Base-by-base conservation (phyloP, 106 monocot species). In the Chionographis japonica region DNA sequence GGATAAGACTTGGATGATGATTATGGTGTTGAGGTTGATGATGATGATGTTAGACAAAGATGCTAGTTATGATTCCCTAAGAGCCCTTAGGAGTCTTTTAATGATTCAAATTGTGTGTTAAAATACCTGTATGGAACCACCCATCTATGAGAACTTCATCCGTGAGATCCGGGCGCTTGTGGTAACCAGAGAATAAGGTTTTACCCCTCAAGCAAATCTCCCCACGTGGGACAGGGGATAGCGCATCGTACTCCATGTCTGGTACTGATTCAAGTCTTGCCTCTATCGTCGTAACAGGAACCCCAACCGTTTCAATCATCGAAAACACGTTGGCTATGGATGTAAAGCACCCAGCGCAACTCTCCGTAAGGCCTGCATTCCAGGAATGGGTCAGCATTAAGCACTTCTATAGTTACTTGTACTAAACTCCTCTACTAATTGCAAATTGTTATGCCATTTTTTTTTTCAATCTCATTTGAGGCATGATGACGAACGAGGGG, bases 191-290 rank as follows among this genome's bases (percentile, higher is more conserved):
- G 75, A 97, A 97, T 46, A 97, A 75, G 41, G 89, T 89, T 62
- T 68, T 69, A 1, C 97, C 97, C 77, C 97, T 88, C 72, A 97
- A 61, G 71, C 92, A 97, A 66, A 97, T 87, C 74, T 97, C 97
- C 60, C 97, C 97, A 16, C 83, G 86, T 15, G 95, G 86, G 42
- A 69, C 40, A n/a, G 69, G 8, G 11, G 95, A 92, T 54, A 92
- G 84, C 4, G 95, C 91, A 76, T 97, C 84, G 41, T 97, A 97
- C 18, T 78, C 89, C 95, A 97, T 92, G 50, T 97, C 95, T 8
- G 84, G 84, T 27, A 97, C 86, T 12, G 92, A 97, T 65, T 89
- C 86, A 10, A 92, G 74, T 64, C 86, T 88, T 15, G 92, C 89
- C 68, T 97, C 95, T 27, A 97, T 80, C 18, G 92, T 85, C 40